These are phyloP conservation scores for Aureobasidium subglaciale DNA, from an alignment of 2,329 filamentous ascomycete genomes.

Conservation along the genomic window DNA sequence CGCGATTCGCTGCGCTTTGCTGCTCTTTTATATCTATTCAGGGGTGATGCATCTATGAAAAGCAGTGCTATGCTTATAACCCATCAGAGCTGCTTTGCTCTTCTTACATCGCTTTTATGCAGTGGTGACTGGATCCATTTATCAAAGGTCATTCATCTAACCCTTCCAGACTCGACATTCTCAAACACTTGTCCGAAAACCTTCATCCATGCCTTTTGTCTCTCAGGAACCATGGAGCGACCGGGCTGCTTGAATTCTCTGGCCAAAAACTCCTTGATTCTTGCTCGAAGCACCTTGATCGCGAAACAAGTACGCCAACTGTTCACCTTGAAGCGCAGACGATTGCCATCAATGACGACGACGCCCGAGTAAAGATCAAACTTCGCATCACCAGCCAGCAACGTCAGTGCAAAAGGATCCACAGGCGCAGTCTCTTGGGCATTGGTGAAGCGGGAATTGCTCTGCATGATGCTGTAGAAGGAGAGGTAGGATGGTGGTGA, in stretches of 20 bases:
- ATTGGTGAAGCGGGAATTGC: slow-evolving; percentile 72
- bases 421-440: slow-evolving; percentile 67
- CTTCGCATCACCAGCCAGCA: slow-evolving; percentile 82
- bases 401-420: slow-evolving; percentile 70
- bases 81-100: too few relatives aligned
- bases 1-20: too few relatives aligned
- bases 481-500: slow-evolving; percentile 70
- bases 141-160: too few relatives aligned
- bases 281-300: slow-evolving; percentile 70
- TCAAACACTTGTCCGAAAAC: slow-evolving; percentile 26
- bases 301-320: slow-evolving; percentile 89
- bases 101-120: too few relatives aligned
- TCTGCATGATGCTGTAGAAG: slow-evolving; percentile 97
- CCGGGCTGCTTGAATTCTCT: slow-evolving; percentile 56
- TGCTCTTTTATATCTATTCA: too few relatives aligned
- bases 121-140: too few relatives aligned
- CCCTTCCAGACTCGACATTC: slow-evolving; percentile 2
- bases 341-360: slow-evolving; percentile 78
- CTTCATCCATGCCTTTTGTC: slow-evolving; percentile 38
- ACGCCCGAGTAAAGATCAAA: slow-evolving; percentile 88
- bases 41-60: too few relatives aligned
- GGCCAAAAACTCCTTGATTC: slow-evolving; percentile 68
- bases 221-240: slow-evolving; percentile 29
- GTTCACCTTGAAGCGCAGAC: slow-evolving; percentile 71
- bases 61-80: too few relatives aligned